Evolutionary conservation across 2,329 filamentous ascomycete species (phyloP).

Genomic region (Trichoderma arundinaceum): DNA sequence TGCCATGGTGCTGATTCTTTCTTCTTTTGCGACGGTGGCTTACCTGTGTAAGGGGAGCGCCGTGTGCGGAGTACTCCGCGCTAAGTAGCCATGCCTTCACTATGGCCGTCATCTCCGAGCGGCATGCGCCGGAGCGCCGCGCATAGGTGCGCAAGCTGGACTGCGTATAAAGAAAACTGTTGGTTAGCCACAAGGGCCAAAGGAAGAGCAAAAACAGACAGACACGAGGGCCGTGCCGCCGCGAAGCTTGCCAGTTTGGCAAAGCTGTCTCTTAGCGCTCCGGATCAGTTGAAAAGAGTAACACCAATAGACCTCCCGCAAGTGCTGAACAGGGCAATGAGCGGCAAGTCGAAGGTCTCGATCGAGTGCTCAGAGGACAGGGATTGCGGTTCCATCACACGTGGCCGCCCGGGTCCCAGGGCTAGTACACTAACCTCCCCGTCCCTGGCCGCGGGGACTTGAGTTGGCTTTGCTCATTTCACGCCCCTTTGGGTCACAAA

Average conservation of each 20-base stretch:
- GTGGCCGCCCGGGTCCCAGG: conserved; percentile 35
- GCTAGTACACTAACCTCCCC: conserved; percentile 32
- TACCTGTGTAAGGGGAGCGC: not conserved
- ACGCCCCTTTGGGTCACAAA: not conserved
- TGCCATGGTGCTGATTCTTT: not conserved
- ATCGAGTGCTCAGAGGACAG: conserved; percentile 28
- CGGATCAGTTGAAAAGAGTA: not conserved
- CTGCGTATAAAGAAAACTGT: no score
- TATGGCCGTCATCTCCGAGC: conserved; percentile 20
- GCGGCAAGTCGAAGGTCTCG: conserved; percentile 28
- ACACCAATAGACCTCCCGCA: not conserved
- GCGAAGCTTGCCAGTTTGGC: not conserved
- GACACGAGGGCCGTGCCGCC: conserved; percentile 13
- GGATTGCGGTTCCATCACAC: conserved; percentile 33
- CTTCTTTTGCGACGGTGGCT: conserved; percentile 7
- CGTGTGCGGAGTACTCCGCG: conserved; percentile 8
- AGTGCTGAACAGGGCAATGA: conserved; percentile 30
- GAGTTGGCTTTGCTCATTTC: conserved; percentile 3
- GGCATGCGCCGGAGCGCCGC: conserved; percentile 13
- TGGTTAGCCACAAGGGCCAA: not conserved
- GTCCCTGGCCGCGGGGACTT: conserved; percentile 29
- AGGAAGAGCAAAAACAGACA: not conserved
- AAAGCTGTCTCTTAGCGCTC: conserved; percentile 12
- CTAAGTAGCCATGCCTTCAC: no score
- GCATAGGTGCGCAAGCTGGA: not conserved